Percentiles rank a stretch among this genome's conserved stretches.
Evolutionary conservation across 176 grass and related monocot species (phyloP).

Genomic region (Musa beccarii): DNA sequence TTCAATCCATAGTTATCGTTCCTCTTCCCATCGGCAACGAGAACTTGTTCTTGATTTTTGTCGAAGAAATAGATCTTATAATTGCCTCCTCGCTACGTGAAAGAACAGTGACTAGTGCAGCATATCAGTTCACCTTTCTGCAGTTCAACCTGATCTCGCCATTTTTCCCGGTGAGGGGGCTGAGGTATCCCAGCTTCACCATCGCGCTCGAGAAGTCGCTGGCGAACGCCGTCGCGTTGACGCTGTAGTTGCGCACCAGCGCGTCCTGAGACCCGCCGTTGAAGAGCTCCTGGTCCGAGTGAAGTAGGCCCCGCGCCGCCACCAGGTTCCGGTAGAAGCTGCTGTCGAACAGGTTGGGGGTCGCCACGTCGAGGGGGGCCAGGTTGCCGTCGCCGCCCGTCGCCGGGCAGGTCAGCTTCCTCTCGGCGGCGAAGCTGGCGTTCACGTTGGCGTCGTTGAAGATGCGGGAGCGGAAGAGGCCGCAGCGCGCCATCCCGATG

Average conservation of each 20-base stretch:
- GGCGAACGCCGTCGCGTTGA: not conserved
- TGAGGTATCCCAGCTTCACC: slow-evolving; percentile 7
- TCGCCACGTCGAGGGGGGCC: not conserved
- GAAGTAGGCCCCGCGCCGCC: not conserved
- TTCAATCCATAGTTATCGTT: too few relatives aligned
- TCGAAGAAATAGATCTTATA: too few relatives aligned
- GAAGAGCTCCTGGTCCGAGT: slow-evolving; percentile 10
- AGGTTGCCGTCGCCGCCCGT: slow-evolving; percentile 4
- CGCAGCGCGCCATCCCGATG: not conserved
- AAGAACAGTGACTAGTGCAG: too few relatives aligned
- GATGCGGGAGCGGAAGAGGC: slow-evolving; percentile 1
- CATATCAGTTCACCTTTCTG: not conserved
- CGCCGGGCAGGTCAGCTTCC: slow-evolving; percentile 1
- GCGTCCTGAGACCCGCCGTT: slow-evolving; percentile 4
- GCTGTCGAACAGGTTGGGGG: slow-evolving; percentile 3
- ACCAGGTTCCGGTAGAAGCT: slow-evolving; percentile 4
- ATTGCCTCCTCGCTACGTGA: too few relatives aligned
- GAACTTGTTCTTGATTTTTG: too few relatives aligned
- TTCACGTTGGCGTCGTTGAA: not conserved
- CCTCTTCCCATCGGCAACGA: too few relatives aligned
- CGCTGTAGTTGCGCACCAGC: not conserved
- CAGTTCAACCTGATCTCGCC: slow-evolving; percentile 2
- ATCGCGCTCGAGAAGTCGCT: not conserved
- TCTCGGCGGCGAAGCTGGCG: not conserved
- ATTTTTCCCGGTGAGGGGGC: not conserved